These are phyloP conservation scores for Neospora caninum DNA, from an alignment of 169 alveolate genomes.

Conservation along the genomic window DNA sequence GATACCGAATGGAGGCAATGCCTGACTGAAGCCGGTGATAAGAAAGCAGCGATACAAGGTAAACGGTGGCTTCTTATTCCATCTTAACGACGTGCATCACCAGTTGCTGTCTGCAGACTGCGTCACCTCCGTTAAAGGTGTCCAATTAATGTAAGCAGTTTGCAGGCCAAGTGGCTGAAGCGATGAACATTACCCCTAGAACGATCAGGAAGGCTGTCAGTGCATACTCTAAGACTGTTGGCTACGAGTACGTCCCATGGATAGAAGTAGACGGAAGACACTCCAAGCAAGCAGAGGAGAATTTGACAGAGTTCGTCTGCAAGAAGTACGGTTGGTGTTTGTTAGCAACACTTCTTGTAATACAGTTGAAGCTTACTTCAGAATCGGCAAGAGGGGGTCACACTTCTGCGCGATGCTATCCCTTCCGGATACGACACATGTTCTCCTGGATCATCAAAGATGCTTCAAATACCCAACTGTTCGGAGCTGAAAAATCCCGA, in stretches of 20 bases:
- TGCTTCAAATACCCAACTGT: constrained; percentile 3
- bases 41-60: constrained; percentile 7
- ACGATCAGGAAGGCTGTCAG: constrained; percentile 24
- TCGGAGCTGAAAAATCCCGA: neutral
- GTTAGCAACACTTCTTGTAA: neutral
- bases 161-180: neutral
- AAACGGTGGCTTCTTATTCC: neutral
- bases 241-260: constrained; percentile 20
- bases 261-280: constrained; percentile 25
- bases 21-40: neutral
- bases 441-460: neutral
- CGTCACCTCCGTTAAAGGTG: neutral
- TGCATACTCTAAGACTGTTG: constrained; percentile 27
- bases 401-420: constrained; percentile 34
- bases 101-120: neutral
- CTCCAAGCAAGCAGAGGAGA: constrained; percentile 20
- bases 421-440: neutral
- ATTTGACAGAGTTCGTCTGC: constrained; percentile 16
- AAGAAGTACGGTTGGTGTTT: neutral
- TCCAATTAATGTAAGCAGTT: neutral
- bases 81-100: neutral
- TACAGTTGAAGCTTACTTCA: neutral
- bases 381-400: constrained; percentile 17
- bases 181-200: neutral
- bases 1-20: neutral